Evolutionary conservation across 2,329 filamentous ascomycete species (phyloP).

Genomic region (Rutstroemia sp.): DNA sequence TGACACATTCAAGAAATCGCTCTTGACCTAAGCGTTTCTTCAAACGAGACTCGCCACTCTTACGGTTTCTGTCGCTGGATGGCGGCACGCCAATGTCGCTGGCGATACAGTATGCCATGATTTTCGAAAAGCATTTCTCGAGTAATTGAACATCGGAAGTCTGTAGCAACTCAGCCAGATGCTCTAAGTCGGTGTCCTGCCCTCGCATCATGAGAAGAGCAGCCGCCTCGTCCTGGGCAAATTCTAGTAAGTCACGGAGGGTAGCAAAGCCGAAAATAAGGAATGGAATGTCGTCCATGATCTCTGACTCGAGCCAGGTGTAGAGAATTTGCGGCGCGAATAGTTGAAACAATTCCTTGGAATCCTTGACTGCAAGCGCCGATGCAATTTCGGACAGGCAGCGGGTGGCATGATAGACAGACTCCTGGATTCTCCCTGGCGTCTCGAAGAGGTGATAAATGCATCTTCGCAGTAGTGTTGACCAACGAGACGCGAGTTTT

Average conservation of each 20-base stretch:
- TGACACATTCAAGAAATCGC: slow-evolving; percentile 53
- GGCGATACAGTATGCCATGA: slow-evolving; percentile 76
- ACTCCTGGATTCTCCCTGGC: slow-evolving; percentile 61
- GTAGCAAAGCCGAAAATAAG: slow-evolving; percentile 73
- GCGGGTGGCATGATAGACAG: slow-evolving; percentile 61
- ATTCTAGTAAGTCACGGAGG: slow-evolving; percentile 60
- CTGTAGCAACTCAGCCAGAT: slow-evolving; percentile 52
- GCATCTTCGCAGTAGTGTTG: slow-evolving; percentile 75
- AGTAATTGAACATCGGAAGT: slow-evolving; percentile 51
- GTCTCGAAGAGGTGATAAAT: slow-evolving; percentile 95
- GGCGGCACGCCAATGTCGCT: slow-evolving; percentile 54
- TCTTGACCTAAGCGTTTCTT: slow-evolving; percentile 63
- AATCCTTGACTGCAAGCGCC: slow-evolving; percentile 55
- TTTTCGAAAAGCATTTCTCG: slow-evolving; percentile 63
- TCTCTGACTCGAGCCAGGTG: slow-evolving; percentile 71
- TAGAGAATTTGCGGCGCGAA: slow-evolving; percentile 87
- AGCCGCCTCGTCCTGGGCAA: slow-evolving; percentile 69
- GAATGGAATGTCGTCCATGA: slow-evolving; percentile 69
- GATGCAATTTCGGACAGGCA: slow-evolving; percentile 63
- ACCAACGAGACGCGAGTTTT: slow-evolving; percentile 73
- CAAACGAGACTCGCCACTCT: slow-evolving; percentile 58
- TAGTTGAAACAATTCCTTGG: slow-evolving; percentile 67
- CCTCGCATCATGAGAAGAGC: slow-evolving; percentile 78
- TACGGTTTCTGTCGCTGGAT: slow-evolving; percentile 30
- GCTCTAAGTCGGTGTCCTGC: slow-evolving; percentile 53